Evolutionary conservation across 1,284 basidiomycete species (phyloP), one percentile per base, ranked within the genome.

Genomic region (Boletellus deceptivus): DNA sequence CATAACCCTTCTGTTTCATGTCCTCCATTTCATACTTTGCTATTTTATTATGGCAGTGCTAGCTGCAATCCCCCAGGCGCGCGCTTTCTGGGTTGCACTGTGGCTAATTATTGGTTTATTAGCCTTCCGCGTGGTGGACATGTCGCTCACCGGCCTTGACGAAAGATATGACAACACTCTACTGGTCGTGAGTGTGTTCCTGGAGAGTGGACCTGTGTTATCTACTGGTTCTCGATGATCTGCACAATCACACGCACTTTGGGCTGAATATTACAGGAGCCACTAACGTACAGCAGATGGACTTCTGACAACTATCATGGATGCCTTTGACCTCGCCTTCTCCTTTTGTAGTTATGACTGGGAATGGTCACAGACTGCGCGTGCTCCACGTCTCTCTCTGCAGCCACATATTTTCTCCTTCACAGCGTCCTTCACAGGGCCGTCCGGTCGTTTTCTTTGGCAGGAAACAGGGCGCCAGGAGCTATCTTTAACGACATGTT

Each of bases 281-380:
- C n/a, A n/a, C n/a, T n/a, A n/a, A 53, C 45, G 27, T 29, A 50
- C 57, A 36, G 10, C 3, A 3, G 43, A 43, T n/a, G 4, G 13
- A 4, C 18, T 38, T 9, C 22, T 34, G 18, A 55, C 55, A 1
- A 36, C 29, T 1, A 49, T 68, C 10, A 46, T 67, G 29, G 76
- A 85, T 56, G 73, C 75, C 0, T 56, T 75, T 9, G 78, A 83
- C 48, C 70, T 84, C 14, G 56, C 56, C 9, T 65, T 62, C 50
- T 78, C 74, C 52, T 53, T 78, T 11, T 77, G 81, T 10, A 82
- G 81, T 4, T 57, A 71, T 35, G 79, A 76, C 18, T 84, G 83
- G 82, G 40, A 59, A 13, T 61, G 59, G 61, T 53, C 59, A 9
- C 59, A 61, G 24, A 68, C 71, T 34, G 62, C 78, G 5, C 66